Evolutionary conservation across 2,329 filamentous ascomycete species (phyloP), one percentile per base, ranked within the genome.

Genomic region (Phyllosticta capitalensis): DNA sequence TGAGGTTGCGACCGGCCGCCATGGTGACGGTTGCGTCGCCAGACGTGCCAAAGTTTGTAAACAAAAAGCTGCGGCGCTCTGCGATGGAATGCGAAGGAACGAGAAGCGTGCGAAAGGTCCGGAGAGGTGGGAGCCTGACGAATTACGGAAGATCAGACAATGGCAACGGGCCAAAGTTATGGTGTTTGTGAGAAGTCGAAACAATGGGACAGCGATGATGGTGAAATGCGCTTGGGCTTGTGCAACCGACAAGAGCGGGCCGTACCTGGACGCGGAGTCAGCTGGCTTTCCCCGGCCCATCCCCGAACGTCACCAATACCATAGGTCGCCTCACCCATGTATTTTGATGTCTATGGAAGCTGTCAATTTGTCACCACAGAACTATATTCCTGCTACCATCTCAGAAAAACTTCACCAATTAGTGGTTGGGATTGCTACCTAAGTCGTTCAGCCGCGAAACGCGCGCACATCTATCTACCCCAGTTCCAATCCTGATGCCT

Each of bases 1-100:
- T 75, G 26, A 70, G 67, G 60, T 72, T 66, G 53, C 69, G 64
- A 12, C 30, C 30, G 30, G 30, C 30, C 65, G 62, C 60, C 60
- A 63, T 62, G 50, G 56, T 54, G 50, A 58, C 49, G 52, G 22
- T 19, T 19, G 30, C 30, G 30, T 10, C 17, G 30, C 30, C 30
- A 14, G 30, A 38, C 10, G 30, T 12, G 30, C 17, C 20, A 50
- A 21, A 30, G 55, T 59, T 55, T 51, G 57, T 59, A 54, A 54
- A 59, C 52, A 59, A 54, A 24, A 19, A 5, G 28, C 50, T 20
- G 21, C 26, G 14, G 17, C 10, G 30, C n/a, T n/a, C 10, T 38
- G 10, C 30, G 30, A 14, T 14, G 2, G 10, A 54, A 45, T 30
- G 49, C 48, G 53, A 52, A 38, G 14, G 48, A 50, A 52, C 30